These are phyloP conservation scores for Craspedostauros australis DNA, from an alignment of 108 stramenopile genomes.

Conservation along the genomic window DNA sequence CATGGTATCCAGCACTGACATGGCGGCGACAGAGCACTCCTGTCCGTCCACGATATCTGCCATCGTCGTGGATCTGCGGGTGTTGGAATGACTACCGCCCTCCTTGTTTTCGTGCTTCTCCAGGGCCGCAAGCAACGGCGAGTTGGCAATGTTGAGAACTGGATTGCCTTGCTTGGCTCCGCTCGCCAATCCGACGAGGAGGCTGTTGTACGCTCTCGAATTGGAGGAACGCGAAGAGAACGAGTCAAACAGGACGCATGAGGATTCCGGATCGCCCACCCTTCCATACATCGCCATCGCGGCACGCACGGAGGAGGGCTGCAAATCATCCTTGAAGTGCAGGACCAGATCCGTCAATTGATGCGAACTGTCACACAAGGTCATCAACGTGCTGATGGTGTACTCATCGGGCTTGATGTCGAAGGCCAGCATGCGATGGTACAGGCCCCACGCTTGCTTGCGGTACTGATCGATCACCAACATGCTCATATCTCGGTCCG, in stretches of 20 bases:
- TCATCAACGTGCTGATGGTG: constrained; percentile 60
- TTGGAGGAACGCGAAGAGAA: constrained; percentile 3
- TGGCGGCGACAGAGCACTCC: constrained; percentile 43
- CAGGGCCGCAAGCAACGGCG: not conserved
- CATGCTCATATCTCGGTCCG: not conserved
- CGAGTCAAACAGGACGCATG: constrained; percentile 53
- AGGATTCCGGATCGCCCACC: constrained; percentile 52
- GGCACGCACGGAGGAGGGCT: constrained; percentile 42
- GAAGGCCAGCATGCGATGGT: constrained; percentile 31
- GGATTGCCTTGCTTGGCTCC: constrained; percentile 11
- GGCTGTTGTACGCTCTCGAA: constrained; percentile 48
- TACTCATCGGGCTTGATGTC: constrained; percentile 45
- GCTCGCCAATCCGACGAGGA: constrained; percentile 49
- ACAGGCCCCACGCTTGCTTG: constrained; percentile 37
- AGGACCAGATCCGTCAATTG: constrained; percentile 37
- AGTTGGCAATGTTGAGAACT: not conserved
- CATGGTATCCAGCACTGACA: constrained; percentile 41
- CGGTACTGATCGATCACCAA: constrained; percentile 1
- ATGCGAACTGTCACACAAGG: constrained; percentile 29
- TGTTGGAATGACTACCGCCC: constrained; percentile 4
- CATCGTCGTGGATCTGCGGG: constrained; percentile 1
- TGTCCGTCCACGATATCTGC: constrained; percentile 27
- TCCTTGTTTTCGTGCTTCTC: not conserved
- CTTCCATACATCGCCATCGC: constrained; percentile 54
- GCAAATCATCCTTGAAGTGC: constrained; percentile 19